Base-by-base conservation (phyloP, 2,329 filamentous ascomycete species). In the Zymoseptoria passerinii region DNA sequence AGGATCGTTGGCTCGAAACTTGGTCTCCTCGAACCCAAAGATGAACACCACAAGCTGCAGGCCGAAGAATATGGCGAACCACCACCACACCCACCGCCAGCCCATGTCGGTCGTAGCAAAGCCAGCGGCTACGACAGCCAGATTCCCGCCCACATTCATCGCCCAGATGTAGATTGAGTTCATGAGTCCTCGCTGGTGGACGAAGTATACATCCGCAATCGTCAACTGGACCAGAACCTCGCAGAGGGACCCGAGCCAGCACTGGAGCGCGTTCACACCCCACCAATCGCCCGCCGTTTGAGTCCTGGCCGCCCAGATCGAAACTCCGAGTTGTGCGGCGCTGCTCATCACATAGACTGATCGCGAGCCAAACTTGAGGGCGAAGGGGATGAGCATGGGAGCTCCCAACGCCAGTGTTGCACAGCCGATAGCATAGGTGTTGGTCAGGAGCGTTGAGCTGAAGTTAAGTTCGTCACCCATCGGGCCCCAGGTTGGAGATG, bases 151-250 rank as follows among this genome's bases (percentile, higher is more conserved):
- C 3, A 70, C 62, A 49, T 68, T 67, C 0, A 52, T 71, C 48
- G 74, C 71, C 59, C 71, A 76, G 57, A 77, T 67, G 59, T 78
- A 82, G 9, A 78, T 71, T 0, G 68, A 70, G 58, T 81, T 83
- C 74, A 78, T 76, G 1, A 71, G 66, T 0, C 75, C 76, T 35
- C 76, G 70, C 61, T 77, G 71, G 62, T 78, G 76, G 13, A 78
- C 73, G 56, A 77, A 78, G 64, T 73, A 78, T 13, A 78, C 58
- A 58, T 78, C 76, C 1, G 70, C 73, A 40, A 77, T 73, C 0
- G 78, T 81, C 65, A 77, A 78, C 67, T 81, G 79, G 4, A 82
- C 78, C 5, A 83, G 68, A 2, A 80, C 75, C 63, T 82, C 80
- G 57, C 77, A 77, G 0, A 80, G 75, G 0, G 77, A 75, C 2